phyloP scores from a whole-genome alignment of 225 moss, liverwort and hornwort species.

The Neckera pumila region DNA sequence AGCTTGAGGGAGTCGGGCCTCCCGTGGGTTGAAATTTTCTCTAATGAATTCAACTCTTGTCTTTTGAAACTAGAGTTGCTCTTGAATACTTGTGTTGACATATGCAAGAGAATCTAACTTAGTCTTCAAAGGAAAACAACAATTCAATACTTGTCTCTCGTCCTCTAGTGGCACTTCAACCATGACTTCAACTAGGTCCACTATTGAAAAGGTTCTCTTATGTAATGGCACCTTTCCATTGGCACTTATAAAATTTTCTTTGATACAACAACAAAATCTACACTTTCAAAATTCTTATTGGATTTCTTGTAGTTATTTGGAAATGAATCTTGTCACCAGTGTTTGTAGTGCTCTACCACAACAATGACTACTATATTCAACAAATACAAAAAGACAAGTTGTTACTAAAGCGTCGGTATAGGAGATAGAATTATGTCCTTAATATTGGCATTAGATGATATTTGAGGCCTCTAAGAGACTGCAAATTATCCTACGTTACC shows the following conservation, averaged over 20 bases:
- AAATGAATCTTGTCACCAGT: neutral
- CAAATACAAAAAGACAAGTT: neutral
- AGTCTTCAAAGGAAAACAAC: neutral
- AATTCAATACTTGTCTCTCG: neutral
- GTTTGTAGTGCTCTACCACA: too few relatives aligned
- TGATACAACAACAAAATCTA: neutral
- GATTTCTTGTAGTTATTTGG: neutral
- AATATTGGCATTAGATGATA: too few relatives aligned
- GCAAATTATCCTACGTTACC: too few relatives aligned
- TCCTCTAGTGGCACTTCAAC: fast-evolving
- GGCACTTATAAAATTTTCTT: fast-evolving
- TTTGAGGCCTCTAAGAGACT: too few relatives aligned
- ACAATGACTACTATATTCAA: neutral
- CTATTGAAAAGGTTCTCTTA: neutral
- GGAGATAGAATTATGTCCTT: neutral
- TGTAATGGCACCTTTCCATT: neutral
- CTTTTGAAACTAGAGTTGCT: too few relatives aligned
- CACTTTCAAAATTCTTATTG: neutral
- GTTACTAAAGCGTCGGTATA: neutral
- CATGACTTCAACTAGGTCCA: neutral
- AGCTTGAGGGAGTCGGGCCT: too few relatives aligned
- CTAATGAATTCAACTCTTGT: too few relatives aligned
- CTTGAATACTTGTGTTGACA: too few relatives aligned
- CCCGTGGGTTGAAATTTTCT: too few relatives aligned
- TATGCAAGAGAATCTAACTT: too few relatives aligned